A percentile compares a stretch with the other conserved stretches of the same genome.
Conservation (phyloP, 345 rosid species). For the Cardamine occulta region DNA sequence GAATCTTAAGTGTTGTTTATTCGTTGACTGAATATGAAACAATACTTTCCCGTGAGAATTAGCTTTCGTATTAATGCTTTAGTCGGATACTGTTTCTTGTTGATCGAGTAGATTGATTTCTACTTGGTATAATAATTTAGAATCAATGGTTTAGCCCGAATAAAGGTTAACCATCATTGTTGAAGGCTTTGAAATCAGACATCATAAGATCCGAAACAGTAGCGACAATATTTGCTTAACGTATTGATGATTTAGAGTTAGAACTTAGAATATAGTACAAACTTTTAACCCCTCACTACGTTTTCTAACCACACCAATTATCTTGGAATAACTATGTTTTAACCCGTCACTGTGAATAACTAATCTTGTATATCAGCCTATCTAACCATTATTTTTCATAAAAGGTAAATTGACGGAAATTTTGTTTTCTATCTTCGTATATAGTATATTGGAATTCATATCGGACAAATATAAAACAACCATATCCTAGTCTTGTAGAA, state of each 20-base stretch:
- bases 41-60: background rate
- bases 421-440: background rate
- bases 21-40: background rate
- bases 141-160: background rate
- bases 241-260: background rate
- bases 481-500: background rate
- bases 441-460: background rate
- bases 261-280: background rate
- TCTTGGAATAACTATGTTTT: too few relatives aligned
- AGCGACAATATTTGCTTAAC: background rate
- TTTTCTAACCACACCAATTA: background rate
- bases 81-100: background rate
- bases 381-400: background rate
- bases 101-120: background rate
- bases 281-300: background rate
- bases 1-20: constrained; percentile 4
- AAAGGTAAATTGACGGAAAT: background rate
- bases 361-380: background rate
- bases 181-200: background rate
- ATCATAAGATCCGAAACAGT: background rate
- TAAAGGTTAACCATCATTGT: background rate
- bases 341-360: background rate
- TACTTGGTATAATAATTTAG: background rate
- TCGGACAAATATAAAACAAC: background rate
- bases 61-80: background rate